Base-by-base conservation (phyloP, 208 protist genomes). In the Blastocrithidia nonstop region DNA sequence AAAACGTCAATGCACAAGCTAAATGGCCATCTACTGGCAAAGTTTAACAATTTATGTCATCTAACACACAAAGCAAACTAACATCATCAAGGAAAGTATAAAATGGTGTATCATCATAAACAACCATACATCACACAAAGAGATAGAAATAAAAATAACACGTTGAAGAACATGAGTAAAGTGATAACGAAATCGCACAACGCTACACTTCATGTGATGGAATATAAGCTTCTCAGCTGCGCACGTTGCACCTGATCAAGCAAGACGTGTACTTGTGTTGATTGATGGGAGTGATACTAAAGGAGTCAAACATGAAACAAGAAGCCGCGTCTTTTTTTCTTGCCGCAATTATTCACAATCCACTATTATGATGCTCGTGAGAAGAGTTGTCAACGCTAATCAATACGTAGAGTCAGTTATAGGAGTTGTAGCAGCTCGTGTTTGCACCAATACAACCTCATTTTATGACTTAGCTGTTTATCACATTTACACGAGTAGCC, bases 361-460 rank as follows among this genome's bases (percentile, higher is more conserved):
- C 81, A 7, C 50, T 91, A 35, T 55, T 91, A 54, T 83, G 71
- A 62, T 79, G 73, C 48, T 76, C 76, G 25, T 91, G 81, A 77
- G 59, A 82, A 45, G 81, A 91, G 55, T 60, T 91, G 23, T 38
- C 58, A 26, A 68, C 61, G 0, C 61, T 82, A 5, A 71, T 87
- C 16, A 78, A 57, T 24, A 58, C 67, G 4, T 76, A 91, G 44
- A 45, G 54, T 35, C 75, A 89, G 45, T 66, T 85, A 32, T 66
- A 67, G 21, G 80, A 89, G 29, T 57, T 89, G 39, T 62, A 63
- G 25, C 42, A 35, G 23, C 48, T 75, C 16, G 53, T 52, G 6
- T 53, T 29, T 5, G 21, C 60, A 8, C 50, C 64, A 39, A 21
- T 62, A 5, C 50, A 68, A 38, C 67, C 74, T 11, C 33, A 13